Conservation (phyloP, 805 yeast genomes). For the Komagataella populi region DNA sequence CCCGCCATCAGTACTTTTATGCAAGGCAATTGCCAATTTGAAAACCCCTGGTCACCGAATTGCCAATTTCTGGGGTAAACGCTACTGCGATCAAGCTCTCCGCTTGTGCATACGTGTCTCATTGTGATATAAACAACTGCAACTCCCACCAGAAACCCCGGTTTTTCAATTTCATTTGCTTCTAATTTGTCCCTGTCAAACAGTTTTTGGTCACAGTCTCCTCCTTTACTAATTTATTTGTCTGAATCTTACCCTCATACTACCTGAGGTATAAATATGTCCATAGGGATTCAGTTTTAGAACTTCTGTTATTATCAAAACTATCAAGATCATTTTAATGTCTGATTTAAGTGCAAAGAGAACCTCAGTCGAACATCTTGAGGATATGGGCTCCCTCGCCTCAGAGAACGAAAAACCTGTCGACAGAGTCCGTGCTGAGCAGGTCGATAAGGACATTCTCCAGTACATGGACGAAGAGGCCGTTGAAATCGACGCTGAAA, state of each 20-base stretch:
- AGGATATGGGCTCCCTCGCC: neutral
- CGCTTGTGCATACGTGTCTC: neutral
- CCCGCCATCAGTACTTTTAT: neutral
- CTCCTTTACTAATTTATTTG: neutral
- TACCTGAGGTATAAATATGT: neutral
- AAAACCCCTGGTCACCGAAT: neutral
- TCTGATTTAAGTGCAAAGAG: neutral
- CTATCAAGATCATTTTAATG: neutral
- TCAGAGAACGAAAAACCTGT: neutral
- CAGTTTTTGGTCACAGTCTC: neutral
- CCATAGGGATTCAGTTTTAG: neutral
- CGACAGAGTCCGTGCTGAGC: neutral
- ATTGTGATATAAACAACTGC: neutral
- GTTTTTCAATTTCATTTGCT: neutral
- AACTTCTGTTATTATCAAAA: neutral
- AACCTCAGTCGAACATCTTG: neutral
- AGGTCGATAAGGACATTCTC: slow-evolving; percentile 3
- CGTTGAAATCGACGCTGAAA: slow-evolving; percentile 1
- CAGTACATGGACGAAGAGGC: slow-evolving; percentile 2
- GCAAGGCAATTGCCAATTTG: neutral
- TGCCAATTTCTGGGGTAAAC: neutral
- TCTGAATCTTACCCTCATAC: neutral
- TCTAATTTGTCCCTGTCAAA: neutral
- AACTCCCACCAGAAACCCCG: neutral
- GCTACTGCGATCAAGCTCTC: neutral